Conservation (phyloP, 1,284 basidiomycete species). For the Cutaneotrichosporon sp. region DNA sequence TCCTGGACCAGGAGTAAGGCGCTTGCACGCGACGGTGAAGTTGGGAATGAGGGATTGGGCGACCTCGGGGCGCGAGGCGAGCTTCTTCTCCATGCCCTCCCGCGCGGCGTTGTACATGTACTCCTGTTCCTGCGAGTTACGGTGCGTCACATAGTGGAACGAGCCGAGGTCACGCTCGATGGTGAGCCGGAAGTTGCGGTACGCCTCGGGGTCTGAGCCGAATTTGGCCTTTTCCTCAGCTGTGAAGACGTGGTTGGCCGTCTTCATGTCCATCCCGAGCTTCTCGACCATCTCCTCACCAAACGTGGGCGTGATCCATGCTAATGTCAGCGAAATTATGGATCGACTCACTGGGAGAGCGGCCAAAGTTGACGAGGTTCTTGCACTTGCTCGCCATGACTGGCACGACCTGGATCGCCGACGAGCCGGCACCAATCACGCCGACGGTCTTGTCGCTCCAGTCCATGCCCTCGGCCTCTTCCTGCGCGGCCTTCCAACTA, state of each 20-base stretch:
- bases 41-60: constrained; percentile 28
- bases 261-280: constrained; percentile 11
- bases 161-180: constrained; percentile 27
- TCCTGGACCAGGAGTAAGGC: constrained; percentile 45
- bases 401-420: constrained; percentile 36
- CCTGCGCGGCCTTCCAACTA: constrained; percentile 22
- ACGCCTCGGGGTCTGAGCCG: constrained; percentile 23
- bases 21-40: constrained; percentile 37
- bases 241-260: constrained; percentile 27
- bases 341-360: constrained; percentile 17
- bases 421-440: constrained; percentile 26
- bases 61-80: constrained; percentile 25
- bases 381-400: constrained; percentile 24
- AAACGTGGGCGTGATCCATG: constrained; percentile 35
- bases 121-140: constrained; percentile 29
- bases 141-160: constrained; percentile 20
- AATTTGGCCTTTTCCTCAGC: constrained; percentile 30
- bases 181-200: constrained; percentile 30
- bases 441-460: constrained; percentile 20
- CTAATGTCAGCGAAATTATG: constrained; percentile 4
- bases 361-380: constrained; percentile 35
- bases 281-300: constrained; percentile 25
- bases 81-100: constrained; percentile 24
- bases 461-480: constrained; percentile 25
- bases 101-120: constrained; percentile 23